Evolutionary conservation across 2,329 filamentous ascomycete species (phyloP).

Genomic region (Coniochaeta hoffmannii): DNA sequence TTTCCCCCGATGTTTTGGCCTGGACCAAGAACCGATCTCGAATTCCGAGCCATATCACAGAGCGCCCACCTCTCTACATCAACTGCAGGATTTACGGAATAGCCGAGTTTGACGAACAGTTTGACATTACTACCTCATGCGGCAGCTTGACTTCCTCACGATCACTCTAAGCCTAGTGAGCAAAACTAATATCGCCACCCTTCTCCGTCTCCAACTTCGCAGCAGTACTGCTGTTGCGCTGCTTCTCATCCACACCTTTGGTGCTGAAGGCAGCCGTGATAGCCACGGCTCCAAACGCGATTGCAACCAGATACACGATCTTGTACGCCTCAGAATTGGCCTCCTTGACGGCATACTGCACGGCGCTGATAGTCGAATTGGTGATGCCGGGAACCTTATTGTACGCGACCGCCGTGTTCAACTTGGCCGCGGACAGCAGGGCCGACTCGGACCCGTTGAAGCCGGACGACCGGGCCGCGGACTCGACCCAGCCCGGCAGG

Average conservation of each 20-base stretch:
- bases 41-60: too few relatives aligned
- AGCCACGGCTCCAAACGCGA: slow-evolving; percentile 25
- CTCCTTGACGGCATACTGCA: slow-evolving; percentile 20
- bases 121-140: not conserved
- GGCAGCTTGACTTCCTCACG: not conserved
- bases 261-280: slow-evolving; percentile 20
- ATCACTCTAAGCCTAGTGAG: not conserved
- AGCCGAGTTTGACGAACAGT: not conserved
- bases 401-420: slow-evolving; percentile 22
- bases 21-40: too few relatives aligned
- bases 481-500: slow-evolving; percentile 10
- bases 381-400: slow-evolving; percentile 16
- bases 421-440: slow-evolving; percentile 16
- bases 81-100: not conserved
- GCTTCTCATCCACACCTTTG: slow-evolving; percentile 8
- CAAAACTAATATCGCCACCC: not conserved
- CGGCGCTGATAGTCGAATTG: slow-evolving; percentile 18
- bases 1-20: too few relatives aligned
- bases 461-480: slow-evolving; percentile 10
- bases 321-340: slow-evolving; percentile 17
- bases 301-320: slow-evolving; percentile 26
- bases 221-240: slow-evolving; percentile 16
- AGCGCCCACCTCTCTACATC: too few relatives aligned
- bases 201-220: slow-evolving; percentile 9
- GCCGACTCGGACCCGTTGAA: slow-evolving; percentile 11